These are phyloP conservation scores for Phialocephala subalpina DNA, from an alignment of 2,329 filamentous ascomycete genomes.

Conservation along the genomic window DNA sequence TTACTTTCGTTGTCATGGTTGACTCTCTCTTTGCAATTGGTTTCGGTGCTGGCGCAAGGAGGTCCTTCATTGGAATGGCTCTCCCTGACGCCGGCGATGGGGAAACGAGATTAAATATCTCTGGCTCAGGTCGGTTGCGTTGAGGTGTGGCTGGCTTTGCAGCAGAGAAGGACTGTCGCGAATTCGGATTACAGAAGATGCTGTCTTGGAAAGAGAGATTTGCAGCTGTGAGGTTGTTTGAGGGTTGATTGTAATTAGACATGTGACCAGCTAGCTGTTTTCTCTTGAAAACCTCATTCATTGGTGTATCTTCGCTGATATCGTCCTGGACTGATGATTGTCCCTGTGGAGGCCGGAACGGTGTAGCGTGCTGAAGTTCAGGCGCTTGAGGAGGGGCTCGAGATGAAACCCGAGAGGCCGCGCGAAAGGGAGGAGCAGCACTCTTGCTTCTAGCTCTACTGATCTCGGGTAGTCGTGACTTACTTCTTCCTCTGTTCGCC, in stretches of 20 bases:
- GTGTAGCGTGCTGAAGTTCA: neutral
- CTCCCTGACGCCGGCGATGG: neutral
- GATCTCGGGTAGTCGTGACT: neutral
- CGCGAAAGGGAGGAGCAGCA: neutral
- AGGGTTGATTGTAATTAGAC: neutral
- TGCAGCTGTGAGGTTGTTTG: neutral
- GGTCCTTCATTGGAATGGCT: conserved; percentile 2
- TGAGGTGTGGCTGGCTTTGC: neutral
- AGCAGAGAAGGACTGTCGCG: neutral
- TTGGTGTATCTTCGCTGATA: neutral
- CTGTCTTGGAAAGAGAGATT: conserved; percentile 6
- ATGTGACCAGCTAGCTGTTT: neutral
- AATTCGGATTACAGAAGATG: neutral
- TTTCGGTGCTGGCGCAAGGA: conserved; percentile 65
- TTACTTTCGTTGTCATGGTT: neutral
- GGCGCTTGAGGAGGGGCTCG: too few species aligned
- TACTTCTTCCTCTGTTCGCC: neutral
- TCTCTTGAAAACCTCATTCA: neutral
- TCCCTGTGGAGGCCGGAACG: neutral
- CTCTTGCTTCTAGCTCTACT: neutral
- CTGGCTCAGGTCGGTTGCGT: neutral
- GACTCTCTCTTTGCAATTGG: conserved; percentile 58
- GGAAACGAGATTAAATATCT: neutral
- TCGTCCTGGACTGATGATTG: neutral
- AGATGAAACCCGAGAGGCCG: too few species aligned